Base-by-base conservation (phyloP, 2,329 filamentous ascomycete species). In the Camptophora hylomeconis region DNA sequence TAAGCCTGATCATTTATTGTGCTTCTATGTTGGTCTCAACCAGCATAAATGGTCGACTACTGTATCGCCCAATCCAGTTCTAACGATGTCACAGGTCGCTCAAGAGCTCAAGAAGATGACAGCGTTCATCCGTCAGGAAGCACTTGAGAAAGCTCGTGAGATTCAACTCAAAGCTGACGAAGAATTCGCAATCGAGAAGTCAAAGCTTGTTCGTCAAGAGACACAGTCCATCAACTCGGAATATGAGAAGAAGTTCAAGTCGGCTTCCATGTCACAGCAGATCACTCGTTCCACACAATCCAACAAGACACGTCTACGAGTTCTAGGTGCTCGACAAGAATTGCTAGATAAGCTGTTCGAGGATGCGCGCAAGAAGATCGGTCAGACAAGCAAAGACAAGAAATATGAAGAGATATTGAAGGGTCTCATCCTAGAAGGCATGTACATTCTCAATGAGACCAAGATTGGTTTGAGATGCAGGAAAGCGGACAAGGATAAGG, bases 41-140 rank as follows among this genome's bases (percentile, higher is more conserved):
- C 9, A n/a, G n/a, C n/a, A n/a, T n/a, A n/a, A n/a, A n/a, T n/a
- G n/a, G n/a, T n/a, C n/a, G n/a, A n/a, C n/a, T n/a, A n/a, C n/a
- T n/a, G n/a, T n/a, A n/a, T n/a, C n/a, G n/a, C n/a, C n/a, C n/a
- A n/a, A n/a, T n/a, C n/a, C n/a, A n/a, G n/a, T n/a, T n/a, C 27
- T 13, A 15, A 13, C n/a, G 19, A 22, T 15, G 36, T 36, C 24
- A 16, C 56, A 95, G 84, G 89, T 98, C 70, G 77, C 81, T 63
- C 77, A 82, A 63, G 89, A 98, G 75, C 81, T 98, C 62, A 86
- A 82, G 70, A 98, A 98, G 74, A 98, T 98, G 89, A 95, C 89
- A 36, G 87, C 86, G 54, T 98, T 98, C 73, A 98, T 98, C 75
- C 82, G 84, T 60, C 89, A 95, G 65, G 89, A 98, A 66, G 89